Percentiles rank a stretch among this genome's conserved stretches.
Conservation (phyloP, 164 flowering plant species). For the Aristolochia californica region DNA sequence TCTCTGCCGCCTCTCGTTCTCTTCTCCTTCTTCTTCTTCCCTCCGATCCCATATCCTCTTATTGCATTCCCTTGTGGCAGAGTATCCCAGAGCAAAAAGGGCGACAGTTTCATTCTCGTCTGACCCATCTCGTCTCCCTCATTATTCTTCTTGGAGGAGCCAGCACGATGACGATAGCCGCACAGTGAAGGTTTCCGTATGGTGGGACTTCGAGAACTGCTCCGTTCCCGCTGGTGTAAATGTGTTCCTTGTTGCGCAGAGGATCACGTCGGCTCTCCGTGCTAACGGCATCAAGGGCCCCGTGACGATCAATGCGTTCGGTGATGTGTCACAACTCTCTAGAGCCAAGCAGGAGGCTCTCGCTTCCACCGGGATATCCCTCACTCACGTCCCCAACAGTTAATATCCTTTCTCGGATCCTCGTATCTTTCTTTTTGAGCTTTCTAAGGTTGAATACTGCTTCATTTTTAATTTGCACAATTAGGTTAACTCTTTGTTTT, state of each 20-base stretch:
- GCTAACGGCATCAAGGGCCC: slow-evolving; percentile 77
- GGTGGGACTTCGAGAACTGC: slow-evolving; percentile 99
- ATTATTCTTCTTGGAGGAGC: slow-evolving; percentile 1
- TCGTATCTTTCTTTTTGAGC: no score
- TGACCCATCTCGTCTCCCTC: slow-evolving; percentile 6
- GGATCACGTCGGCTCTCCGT: slow-evolving; percentile 55
- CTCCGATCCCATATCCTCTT: background rate
- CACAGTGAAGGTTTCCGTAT: slow-evolving; percentile 66
- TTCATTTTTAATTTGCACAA: no score
- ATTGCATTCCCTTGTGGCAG: background rate
- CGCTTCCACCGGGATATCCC: slow-evolving; percentile 57
- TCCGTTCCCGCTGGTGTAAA: slow-evolving; percentile 38
- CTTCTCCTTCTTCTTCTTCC: slow-evolving; percentile 1
- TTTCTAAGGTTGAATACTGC: no score
- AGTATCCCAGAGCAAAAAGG: background rate
- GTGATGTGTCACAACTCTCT: slow-evolving; percentile 58
- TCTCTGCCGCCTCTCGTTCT: slow-evolving; percentile 2
- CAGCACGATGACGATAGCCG: slow-evolving; percentile 30
- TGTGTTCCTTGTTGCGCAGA: slow-evolving; percentile 33
- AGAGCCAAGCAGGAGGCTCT: slow-evolving; percentile 58
- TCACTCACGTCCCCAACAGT: slow-evolving; percentile 65
- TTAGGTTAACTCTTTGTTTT: no score
- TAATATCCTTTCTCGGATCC: slow-evolving; percentile 1
- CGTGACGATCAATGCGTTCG: slow-evolving; percentile 68
- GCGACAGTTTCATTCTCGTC: background rate